phyloP scores from a whole-genome alignment of 192 early-diverging fungal genomes.

The Borealophlyctis nickersoniae region DNA sequence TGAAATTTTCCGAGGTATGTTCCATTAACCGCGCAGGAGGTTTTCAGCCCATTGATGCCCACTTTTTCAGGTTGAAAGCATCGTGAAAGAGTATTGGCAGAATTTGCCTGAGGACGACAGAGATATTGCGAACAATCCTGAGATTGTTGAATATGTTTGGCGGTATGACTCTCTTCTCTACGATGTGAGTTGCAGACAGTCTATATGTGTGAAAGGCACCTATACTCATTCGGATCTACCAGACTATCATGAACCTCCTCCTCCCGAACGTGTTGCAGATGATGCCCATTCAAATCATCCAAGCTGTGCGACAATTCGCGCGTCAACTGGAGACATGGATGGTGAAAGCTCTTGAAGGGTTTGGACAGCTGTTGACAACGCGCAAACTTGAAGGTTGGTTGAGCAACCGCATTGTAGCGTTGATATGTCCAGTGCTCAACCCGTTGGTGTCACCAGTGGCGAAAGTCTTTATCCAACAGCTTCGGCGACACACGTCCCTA shows the following conservation, averaged over 20 bases:
- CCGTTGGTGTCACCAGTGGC: slow-evolving; percentile 25
- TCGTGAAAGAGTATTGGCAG: slow-evolving; percentile 26
- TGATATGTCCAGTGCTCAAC: neutral
- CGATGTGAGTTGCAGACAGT: slow-evolving; percentile 40
- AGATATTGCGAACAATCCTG: slow-evolving; percentile 21
- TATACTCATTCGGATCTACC: neutral
- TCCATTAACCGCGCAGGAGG: too few relatives aligned
- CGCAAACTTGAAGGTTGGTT: slow-evolving; percentile 26
- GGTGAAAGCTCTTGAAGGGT: slow-evolving; percentile 20
- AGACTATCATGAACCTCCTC: slow-evolving; percentile 31
- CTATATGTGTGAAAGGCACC: neutral
- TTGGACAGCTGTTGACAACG: slow-evolving; percentile 16
- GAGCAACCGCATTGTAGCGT: neutral
- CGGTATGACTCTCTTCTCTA: slow-evolving; percentile 50
- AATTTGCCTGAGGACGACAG: slow-evolving; percentile 7
- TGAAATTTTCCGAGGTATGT: slow-evolving; percentile 31
- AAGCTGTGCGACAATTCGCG: slow-evolving; percentile 29
- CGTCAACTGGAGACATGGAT: slow-evolving; percentile 33
- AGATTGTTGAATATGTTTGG: slow-evolving; percentile 45
- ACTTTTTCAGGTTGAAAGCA: slow-evolving; percentile 29
- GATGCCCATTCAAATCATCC: slow-evolving; percentile 32
- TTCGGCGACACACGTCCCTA: slow-evolving; percentile 41
- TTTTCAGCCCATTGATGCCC: too few relatives aligned
- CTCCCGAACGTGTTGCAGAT: slow-evolving; percentile 30
- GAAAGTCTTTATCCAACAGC: slow-evolving; percentile 43